Conservation (phyloP, 2,329 filamentous ascomycete species). For the Colletotrichum sp. region DNA sequence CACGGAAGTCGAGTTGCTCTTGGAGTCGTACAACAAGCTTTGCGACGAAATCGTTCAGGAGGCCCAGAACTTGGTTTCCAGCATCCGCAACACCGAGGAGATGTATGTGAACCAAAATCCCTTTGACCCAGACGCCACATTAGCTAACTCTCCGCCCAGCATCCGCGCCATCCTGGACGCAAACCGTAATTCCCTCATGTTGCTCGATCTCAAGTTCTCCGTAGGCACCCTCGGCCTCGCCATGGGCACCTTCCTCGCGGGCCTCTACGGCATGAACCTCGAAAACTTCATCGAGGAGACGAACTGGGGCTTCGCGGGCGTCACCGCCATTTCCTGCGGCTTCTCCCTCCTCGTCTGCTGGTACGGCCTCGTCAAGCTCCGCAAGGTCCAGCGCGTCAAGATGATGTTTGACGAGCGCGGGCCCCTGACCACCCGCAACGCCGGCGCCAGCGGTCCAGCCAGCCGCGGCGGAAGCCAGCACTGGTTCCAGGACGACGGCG, state of each 20-base stretch:
- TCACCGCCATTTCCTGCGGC: constrained; percentile 73
- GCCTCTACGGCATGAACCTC: constrained; percentile 99
- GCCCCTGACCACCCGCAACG: constrained; percentile 30
- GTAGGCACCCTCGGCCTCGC: constrained; percentile 94
- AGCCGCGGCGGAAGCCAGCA: constrained; percentile 32
- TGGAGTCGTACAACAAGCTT: constrained; percentile 97
- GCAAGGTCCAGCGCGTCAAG: constrained; percentile 84
- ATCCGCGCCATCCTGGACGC: constrained; percentile 97
- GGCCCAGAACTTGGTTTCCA: constrained; percentile 88
- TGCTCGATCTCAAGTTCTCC: constrained; percentile 94
- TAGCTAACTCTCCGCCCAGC: constrained; percentile 48
- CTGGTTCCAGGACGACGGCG: constrained; percentile 53
- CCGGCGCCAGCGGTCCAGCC: not conserved
- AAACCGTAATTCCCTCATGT: constrained; percentile 97
- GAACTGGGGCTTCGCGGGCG: constrained; percentile 79
- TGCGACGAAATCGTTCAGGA: constrained; percentile 98
- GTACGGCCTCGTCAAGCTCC: constrained; percentile 83
- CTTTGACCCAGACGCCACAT: not conserved
- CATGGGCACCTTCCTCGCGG: constrained; percentile 92
- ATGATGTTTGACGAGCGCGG: constrained; percentile 67
- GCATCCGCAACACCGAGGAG: constrained; percentile 97
- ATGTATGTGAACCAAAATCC: constrained; percentile 67
- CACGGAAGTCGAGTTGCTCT: constrained; percentile 93
- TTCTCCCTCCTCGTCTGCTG: constrained; percentile 80
- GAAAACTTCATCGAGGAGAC: constrained; percentile 99